Percentiles rank a stretch among this genome's conserved stretches.
phyloP scores from a whole-genome alignment of 805 yeast species.

The Hanseniaspora clermontiae region DNA sequence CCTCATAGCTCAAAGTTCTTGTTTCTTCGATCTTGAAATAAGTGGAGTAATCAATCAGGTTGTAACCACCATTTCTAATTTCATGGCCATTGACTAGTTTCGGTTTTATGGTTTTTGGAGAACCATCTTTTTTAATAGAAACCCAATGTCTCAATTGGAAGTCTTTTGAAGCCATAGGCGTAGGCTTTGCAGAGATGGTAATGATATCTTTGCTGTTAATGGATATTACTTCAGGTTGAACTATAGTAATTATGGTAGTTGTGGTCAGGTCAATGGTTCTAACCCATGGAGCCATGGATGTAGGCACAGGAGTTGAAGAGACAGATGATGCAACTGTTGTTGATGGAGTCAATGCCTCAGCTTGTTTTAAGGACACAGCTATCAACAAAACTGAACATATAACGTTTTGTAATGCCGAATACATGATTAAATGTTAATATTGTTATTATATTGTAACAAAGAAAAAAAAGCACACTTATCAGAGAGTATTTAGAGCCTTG shows the following conservation, averaged over 20 bases:
- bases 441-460: not conserved
- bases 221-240: constrained; percentile 54
- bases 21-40: constrained; percentile 64
- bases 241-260: constrained; percentile 41
- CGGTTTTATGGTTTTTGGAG: constrained; percentile 69
- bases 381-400: not conserved
- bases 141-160: constrained; percentile 49
- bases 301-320: constrained; percentile 27
- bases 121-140: constrained; percentile 60
- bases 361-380: not conserved
- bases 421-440: not conserved
- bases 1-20: constrained; percentile 41
- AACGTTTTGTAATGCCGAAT: not conserved
- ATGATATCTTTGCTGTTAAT: constrained; percentile 29
- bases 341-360: not conserved
- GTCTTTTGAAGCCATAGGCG: constrained; percentile 48
- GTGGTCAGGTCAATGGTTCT: constrained; percentile 44
- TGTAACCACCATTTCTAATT: constrained; percentile 56
- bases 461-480: not conserved
- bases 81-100: constrained; percentile 23
- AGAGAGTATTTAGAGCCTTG: no score
- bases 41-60: constrained; percentile 60
- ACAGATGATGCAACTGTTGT: constrained; percentile 14
- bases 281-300: constrained; percentile 49
- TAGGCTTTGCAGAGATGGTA: constrained; percentile 34